Evolutionary conservation across 176 grass and related monocot genomes (phyloP), one percentile per base, ranked within the genome.

Genomic region (Saccharum officinarum): DNA sequence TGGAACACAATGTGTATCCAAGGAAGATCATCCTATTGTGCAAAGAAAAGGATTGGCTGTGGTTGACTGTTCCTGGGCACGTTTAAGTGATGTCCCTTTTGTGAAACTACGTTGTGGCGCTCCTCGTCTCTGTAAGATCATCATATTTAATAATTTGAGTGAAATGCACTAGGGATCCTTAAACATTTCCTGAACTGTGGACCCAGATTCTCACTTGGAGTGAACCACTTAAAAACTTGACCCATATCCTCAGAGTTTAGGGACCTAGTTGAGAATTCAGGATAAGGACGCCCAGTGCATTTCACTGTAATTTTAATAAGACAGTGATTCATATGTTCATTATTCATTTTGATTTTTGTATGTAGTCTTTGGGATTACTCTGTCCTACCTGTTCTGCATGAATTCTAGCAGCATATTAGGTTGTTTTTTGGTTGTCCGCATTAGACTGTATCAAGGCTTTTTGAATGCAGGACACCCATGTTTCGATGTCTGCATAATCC

Each of bases 41-140:
- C 88, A 95, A 85, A 86, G 83, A 80, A 98, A 93, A 90, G 96
- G 96, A 84, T 83, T 98, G 78, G 96, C 93, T 49, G 96, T 98
- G 40, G 96, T 98, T 67, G 96, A 94, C 80, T 98, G 93, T 82
- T 95, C 96, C n/a, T 98, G 96, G 96, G 96, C 96, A 80, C 96
- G 93, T 65, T 88, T 98, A 67, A 91, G 90, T 80, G 96, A 98
- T 81, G 96, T 98, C 46, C 96, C 96, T 81, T 98, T 98, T 42
- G 85, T 84, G 50, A 98, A 98, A 84, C 93, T 98, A 63, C 96
- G 96, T 8, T 98, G 96, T 73, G 89, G 96, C 63, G 93, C 96
- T 54, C 96, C 96, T 75, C 93, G 96, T 80, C 91, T 98, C 34
- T 91, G 96, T 98, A 94, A 90, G 93, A 80, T 81, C 65, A 50